Conservation (phyloP, 768 basidiomycete genomes). For the Asterophora parasitica region DNA sequence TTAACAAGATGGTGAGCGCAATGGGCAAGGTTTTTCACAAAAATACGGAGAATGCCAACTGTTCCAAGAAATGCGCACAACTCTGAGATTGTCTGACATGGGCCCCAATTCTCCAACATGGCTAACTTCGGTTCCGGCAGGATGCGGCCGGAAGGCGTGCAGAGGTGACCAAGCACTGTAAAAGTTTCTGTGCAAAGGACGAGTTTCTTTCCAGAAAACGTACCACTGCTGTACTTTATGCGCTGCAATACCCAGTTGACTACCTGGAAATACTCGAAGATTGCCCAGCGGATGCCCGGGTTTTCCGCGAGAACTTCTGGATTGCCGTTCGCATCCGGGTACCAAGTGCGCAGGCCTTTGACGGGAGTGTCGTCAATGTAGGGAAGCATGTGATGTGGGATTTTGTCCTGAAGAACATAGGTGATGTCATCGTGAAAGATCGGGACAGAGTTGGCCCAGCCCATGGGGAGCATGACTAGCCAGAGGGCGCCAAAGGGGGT, state of each 20-base stretch:
- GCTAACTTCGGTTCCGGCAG: slow-evolving; percentile 26
- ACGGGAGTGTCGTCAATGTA: slow-evolving; percentile 38
- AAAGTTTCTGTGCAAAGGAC: slow-evolving; percentile 26
- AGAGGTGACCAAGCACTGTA: no score
- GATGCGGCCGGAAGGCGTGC: no score
- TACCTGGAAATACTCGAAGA: slow-evolving; percentile 34
- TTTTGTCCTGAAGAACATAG: slow-evolving; percentile 33
- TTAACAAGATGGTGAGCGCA: no score
- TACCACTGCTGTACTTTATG: slow-evolving; percentile 31
- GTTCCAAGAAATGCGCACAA: no score
- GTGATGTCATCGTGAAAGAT: slow-evolving; percentile 37
- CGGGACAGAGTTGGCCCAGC: slow-evolving; percentile 20
- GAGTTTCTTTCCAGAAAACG: slow-evolving; percentile 32
- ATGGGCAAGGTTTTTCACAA: no score
- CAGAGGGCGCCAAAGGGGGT: slow-evolving; percentile 30
- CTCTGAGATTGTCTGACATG: no score
- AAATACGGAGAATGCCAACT: slow-evolving; percentile 20
- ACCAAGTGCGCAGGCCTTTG: slow-evolving; percentile 27
- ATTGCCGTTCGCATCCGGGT: no score
- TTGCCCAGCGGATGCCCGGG: slow-evolving; percentile 28
- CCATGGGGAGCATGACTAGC: slow-evolving; percentile 28
- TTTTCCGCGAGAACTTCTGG: no score
- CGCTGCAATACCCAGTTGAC: slow-evolving; percentile 32
- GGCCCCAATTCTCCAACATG: no score
- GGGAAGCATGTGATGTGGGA: slow-evolving; percentile 28